Evolutionary conservation across 164 flowering plant genomes (phyloP).

Genomic region (Nymphaea thermarum): DNA sequence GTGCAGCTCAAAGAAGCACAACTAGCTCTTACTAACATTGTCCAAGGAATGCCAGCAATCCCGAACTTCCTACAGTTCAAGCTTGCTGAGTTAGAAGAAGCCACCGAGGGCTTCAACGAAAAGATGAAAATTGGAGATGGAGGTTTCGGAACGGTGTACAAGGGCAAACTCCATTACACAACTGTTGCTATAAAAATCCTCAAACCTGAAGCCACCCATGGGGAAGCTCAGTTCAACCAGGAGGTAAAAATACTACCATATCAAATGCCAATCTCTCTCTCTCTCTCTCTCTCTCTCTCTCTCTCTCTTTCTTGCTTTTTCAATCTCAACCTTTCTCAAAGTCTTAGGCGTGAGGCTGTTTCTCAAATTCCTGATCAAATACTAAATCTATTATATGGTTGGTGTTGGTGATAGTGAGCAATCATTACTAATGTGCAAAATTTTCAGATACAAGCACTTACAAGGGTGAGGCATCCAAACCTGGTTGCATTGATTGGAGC

Average conservation of each 20-base stretch:
- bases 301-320: too few relatives aligned
- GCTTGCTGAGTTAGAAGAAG: slow-evolving; percentile 52
- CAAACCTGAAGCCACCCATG: slow-evolving; percentile 45
- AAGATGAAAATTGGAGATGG: slow-evolving; percentile 73
- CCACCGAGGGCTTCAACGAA: slow-evolving; percentile 44
- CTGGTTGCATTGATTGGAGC: slow-evolving; percentile 75
- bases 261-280: not conserved
- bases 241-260: slow-evolving; percentile 53
- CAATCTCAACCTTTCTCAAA: too few relatives aligned
- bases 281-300: too few relatives aligned
- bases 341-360: too few relatives aligned
- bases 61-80: slow-evolving; percentile 42
- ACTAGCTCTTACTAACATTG: too few relatives aligned
- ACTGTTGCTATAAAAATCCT: slow-evolving; percentile 67
- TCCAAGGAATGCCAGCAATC: too few relatives aligned
- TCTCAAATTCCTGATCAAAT: too few relatives aligned
- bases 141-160: slow-evolving; percentile 68
- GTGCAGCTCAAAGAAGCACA: too few relatives aligned
- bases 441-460: slow-evolving; percentile 62
- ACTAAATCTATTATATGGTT: too few relatives aligned
- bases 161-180: slow-evolving; percentile 50
- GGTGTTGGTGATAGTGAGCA: too few relatives aligned
- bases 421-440: too few relatives aligned
- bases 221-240: slow-evolving; percentile 64
- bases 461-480: slow-evolving; percentile 78